A percentile compares a stretch with the other conserved stretches of the same genome.
Evolutionary conservation across 164 flowering plant genomes (phyloP).

Genomic region (Cinnamomum micranthum): DNA sequence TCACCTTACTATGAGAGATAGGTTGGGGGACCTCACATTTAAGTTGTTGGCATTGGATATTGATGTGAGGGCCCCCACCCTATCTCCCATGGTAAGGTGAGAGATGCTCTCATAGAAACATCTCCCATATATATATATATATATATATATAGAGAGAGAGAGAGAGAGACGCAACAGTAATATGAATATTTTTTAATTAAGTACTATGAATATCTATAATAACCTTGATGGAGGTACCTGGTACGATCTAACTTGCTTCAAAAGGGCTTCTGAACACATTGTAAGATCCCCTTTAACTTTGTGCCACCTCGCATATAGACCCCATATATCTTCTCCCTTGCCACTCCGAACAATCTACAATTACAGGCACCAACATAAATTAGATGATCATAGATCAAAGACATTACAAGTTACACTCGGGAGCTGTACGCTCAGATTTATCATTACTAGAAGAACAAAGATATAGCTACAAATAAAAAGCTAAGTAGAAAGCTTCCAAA

Average conservation of each 20-base stretch:
- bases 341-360: constrained; percentile 58
- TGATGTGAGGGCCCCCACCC: too few relatives aligned
- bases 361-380: constrained; percentile 4
- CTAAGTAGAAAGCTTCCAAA: not conserved
- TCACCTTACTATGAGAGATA: too few relatives aligned
- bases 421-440: not conserved
- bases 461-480: not conserved
- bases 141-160: too few relatives aligned
- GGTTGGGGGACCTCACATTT: too few relatives aligned
- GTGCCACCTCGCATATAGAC: constrained; percentile 93
- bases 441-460: not conserved
- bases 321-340: constrained; percentile 67
- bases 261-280: constrained; percentile 88
- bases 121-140: too few relatives aligned
- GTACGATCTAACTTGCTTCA: constrained; percentile 89
- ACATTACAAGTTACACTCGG: not conserved
- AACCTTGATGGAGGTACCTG: constrained; percentile 43
- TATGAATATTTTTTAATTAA: too few relatives aligned
- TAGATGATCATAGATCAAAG: not conserved
- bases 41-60: too few relatives aligned
- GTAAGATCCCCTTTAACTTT: constrained; percentile 74
- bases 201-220: not conserved
- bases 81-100: too few relatives aligned
- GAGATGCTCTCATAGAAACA: too few relatives aligned
- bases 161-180: too few relatives aligned